These are phyloP conservation scores for Suillus hirtellus DNA, from an alignment of 768 basidiomycete species.

Conservation along the genomic window DNA sequence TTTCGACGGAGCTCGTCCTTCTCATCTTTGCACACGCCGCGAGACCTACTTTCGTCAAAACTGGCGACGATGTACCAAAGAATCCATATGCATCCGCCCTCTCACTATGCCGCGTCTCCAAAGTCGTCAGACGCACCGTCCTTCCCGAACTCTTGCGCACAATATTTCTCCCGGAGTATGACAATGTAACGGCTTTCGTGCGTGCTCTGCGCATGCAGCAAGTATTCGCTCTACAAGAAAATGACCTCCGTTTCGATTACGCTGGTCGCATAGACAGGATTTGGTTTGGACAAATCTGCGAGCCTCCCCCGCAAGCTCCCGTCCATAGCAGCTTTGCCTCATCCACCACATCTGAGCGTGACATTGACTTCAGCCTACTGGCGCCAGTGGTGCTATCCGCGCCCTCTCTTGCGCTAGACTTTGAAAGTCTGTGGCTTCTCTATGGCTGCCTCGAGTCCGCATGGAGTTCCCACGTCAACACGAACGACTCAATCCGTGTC, in stretches of 20 bases:
- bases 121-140: slow-evolving; percentile 30
- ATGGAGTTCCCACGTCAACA: slow-evolving; percentile 10
- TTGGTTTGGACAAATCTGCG: slow-evolving; percentile 36
- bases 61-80: not conserved
- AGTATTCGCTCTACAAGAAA: slow-evolving; percentile 11
- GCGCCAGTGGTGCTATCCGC: slow-evolving; percentile 13
- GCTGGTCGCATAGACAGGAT: slow-evolving; percentile 31
- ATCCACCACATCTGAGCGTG: not conserved
- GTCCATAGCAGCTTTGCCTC: slow-evolving; percentile 13
- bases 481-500: not conserved
- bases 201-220: slow-evolving; percentile 33
- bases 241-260: slow-evolving; percentile 35
- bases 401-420: slow-evolving; percentile 32
- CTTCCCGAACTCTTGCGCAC: slow-evolving; percentile 43
- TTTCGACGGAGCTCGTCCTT: slow-evolving; percentile 38
- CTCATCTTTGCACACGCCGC: slow-evolving; percentile 37
- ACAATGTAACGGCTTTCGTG: slow-evolving; percentile 25
- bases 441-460: slow-evolving; percentile 32
- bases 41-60: slow-evolving; percentile 20
- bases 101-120: slow-evolving; percentile 37
- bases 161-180: slow-evolving; percentile 30
- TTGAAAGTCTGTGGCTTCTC: slow-evolving; percentile 35
- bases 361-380: slow-evolving; percentile 25
- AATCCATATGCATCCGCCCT: slow-evolving; percentile 27
- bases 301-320: slow-evolving; percentile 21